A percentile compares a stretch with the other conserved stretches of the same genome.
Evolutionary conservation across 192 early-diverging fungal genomes (phyloP).

Genomic region (Rhizoclosmatium sp.): DNA sequence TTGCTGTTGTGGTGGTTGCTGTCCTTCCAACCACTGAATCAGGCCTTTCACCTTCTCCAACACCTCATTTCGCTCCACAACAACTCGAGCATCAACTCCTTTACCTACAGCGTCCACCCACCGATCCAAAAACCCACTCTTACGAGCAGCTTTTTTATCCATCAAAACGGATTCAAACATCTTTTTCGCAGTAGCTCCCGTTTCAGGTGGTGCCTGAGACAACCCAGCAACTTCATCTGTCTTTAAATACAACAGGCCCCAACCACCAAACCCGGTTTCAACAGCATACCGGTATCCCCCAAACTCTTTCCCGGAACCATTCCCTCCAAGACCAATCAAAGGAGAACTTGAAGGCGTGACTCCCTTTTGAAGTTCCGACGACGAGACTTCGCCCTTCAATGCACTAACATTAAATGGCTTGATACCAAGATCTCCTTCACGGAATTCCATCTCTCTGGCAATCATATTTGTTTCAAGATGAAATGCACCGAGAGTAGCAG

Average conservation of each 20-base stretch:
- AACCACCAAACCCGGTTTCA: slow-evolving; percentile 21
- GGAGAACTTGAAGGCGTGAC: not conserved
- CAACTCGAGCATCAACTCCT: slow-evolving; percentile 23
- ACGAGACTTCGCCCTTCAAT: not conserved
- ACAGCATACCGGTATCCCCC: slow-evolving; percentile 12
- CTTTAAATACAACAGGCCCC: slow-evolving; percentile 29
- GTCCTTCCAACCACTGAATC: slow-evolving; percentile 31
- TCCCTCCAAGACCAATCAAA: not conserved
- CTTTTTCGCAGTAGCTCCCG: slow-evolving; percentile 2
- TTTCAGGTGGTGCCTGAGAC: slow-evolving; percentile 31
- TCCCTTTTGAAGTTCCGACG: not conserved
- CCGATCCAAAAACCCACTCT: slow-evolving; percentile 26
- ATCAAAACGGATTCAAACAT: slow-evolving; percentile 31
- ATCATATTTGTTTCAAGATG: slow-evolving; percentile 28
- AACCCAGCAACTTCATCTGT: slow-evolving; percentile 39
- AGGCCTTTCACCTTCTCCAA: slow-evolving; percentile 31
- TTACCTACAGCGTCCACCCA: slow-evolving; percentile 29
- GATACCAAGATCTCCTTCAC: slow-evolving; percentile 28
- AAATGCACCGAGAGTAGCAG: slow-evolving; percentile 27
- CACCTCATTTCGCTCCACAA: slow-evolving; percentile 20
- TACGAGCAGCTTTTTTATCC: slow-evolving; percentile 21
- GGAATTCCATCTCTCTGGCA: slow-evolving; percentile 11
- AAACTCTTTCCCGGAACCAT: not conserved
- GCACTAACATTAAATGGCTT: slow-evolving; percentile 3
- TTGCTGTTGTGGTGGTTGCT: not conserved